Conservation (phyloP, 1,284 basidiomycete genomes). For the Ceratobasidium papillatum region DNA sequence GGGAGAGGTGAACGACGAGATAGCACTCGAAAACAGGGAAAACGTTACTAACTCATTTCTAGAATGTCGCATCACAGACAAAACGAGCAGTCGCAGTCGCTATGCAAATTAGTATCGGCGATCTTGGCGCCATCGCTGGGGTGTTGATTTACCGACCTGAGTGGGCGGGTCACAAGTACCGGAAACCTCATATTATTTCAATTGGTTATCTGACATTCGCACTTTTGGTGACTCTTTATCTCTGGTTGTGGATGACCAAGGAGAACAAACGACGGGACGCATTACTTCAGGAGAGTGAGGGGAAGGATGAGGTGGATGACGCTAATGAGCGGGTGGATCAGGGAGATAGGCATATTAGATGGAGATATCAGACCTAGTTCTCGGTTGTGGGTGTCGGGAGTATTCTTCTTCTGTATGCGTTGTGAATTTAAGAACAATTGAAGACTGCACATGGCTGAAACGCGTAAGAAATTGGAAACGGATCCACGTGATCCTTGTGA, state of each 20-base stretch:
- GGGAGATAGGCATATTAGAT: slow-evolving; percentile 54
- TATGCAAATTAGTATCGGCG: slow-evolving; percentile 73
- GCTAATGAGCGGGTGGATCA: slow-evolving; percentile 49
- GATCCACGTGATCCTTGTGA: not conserved
- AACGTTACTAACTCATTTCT: slow-evolving; percentile 37
- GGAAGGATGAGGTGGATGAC: slow-evolving; percentile 5
- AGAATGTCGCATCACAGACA: slow-evolving; percentile 76
- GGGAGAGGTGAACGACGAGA: slow-evolving; percentile 43
- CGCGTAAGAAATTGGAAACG: too few relatives aligned
- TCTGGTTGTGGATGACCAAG: slow-evolving; percentile 62
- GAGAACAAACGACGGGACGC: slow-evolving; percentile 62
- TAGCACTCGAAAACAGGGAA: not conserved
- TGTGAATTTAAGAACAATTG: too few relatives aligned
- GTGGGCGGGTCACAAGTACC: slow-evolving; percentile 60
- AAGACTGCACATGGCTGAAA: too few relatives aligned
- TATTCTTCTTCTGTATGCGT: too few relatives aligned
- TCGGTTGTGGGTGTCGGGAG: not conserved
- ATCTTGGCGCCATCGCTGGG: slow-evolving; percentile 68
- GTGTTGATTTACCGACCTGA: slow-evolving; percentile 62
- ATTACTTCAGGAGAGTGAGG: not conserved
- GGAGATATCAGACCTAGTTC: slow-evolving; percentile 53
- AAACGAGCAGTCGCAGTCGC: slow-evolving; percentile 72
- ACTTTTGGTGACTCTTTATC: slow-evolving; percentile 57
- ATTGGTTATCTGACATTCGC: slow-evolving; percentile 67
- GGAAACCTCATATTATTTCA: slow-evolving; percentile 67